These are phyloP conservation scores for Streptanthus diversifolius DNA, from an alignment of 345 rosid species.

Conservation along the genomic window DNA sequence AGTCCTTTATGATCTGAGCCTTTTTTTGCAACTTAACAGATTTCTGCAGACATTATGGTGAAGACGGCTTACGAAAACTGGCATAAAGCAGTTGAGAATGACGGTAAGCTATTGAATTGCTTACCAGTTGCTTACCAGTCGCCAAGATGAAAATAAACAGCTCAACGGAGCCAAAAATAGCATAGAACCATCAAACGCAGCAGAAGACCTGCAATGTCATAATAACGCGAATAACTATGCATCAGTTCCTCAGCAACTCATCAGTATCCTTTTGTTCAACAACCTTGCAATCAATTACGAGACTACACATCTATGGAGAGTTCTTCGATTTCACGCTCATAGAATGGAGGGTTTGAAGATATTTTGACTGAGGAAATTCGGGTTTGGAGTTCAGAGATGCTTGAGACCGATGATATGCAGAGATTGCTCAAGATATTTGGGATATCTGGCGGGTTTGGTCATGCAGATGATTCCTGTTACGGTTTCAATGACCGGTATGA, in stretches of 20 bases:
- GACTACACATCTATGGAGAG: slow-evolving; percentile 41
- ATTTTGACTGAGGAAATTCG: slow-evolving; percentile 60
- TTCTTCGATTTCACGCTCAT: slow-evolving; percentile 34
- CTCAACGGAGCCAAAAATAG: slow-evolving; percentile 8
- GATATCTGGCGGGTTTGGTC: slow-evolving; percentile 41
- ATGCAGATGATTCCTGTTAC: slow-evolving; percentile 45
- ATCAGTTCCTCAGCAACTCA: slow-evolving; percentile 38
- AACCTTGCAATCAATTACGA: slow-evolving; percentile 28
- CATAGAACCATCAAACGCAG: slow-evolving; percentile 14
- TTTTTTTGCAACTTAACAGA: slow-evolving; percentile 37
- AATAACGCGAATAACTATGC: slow-evolving; percentile 38
- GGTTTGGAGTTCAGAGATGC: slow-evolving; percentile 75
- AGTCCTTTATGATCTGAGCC: neutral
- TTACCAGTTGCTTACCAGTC: slow-evolving; percentile 33
- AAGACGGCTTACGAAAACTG: slow-evolving; percentile 79
- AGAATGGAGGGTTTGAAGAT: slow-evolving; percentile 55
- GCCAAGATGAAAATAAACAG: slow-evolving; percentile 33
- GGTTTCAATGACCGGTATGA: slow-evolving; percentile 46
- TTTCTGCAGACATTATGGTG: slow-evolving; percentile 70
- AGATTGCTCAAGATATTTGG: slow-evolving; percentile 58
- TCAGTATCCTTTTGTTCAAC: slow-evolving; percentile 52
- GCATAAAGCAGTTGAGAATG: slow-evolving; percentile 71
- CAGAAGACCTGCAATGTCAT: slow-evolving; percentile 33
- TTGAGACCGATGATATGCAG: slow-evolving; percentile 81
- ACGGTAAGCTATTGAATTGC: slow-evolving; percentile 59